Evolutionary conservation across 768 basidiomycete species (phyloP), one percentile per base, ranked within the genome.

Genomic region (Mycena crocata): DNA sequence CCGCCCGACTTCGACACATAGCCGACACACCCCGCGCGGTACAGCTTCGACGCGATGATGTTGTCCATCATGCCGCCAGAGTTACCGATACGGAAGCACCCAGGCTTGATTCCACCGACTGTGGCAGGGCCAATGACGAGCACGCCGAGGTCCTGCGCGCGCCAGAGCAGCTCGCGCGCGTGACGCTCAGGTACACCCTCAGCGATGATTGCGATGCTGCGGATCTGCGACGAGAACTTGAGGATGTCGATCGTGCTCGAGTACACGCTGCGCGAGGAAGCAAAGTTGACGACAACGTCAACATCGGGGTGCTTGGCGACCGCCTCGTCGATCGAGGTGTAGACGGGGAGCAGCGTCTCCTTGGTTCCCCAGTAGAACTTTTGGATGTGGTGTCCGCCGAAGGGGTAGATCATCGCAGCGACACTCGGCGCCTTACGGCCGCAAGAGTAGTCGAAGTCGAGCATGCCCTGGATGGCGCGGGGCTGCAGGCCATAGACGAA

Each of bases 331-430:
- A 98, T 86, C 60, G 89, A 89, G 23, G 96, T 97, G 85, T 98
- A 99, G 45, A 99, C 97, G 55, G 98, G 98, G 40, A 99, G 90
- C 51, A 99, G 91, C 4, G 97, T 97, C 86, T 99, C 98, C 85
- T 94, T 95, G 42, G 98, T 99, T 61, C 98, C 98, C 98, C 98
- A 99, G 88, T 99, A 99, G 89, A 99, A 98, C 85, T 99, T 99
- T 84, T 99, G 98, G 81, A 98, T 98, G 84, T 99, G 98, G 83
- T 99, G 97, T 23, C 97, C 97, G 76, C 97, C 98, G 81, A 99
- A 99, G 77, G 97, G 98, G 81, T 99, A 99, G 78, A 99, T 98
- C 97, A 99, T 99, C 40, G 98, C 98, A 31, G 98, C 96, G 70
- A 99, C 98, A 49, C 91, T 93, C 39, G 98, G 96, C 23, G 92